phyloP scores from a whole-genome alignment of 768 basidiomycete genomes.

The Crassisporium funariophilum region DNA sequence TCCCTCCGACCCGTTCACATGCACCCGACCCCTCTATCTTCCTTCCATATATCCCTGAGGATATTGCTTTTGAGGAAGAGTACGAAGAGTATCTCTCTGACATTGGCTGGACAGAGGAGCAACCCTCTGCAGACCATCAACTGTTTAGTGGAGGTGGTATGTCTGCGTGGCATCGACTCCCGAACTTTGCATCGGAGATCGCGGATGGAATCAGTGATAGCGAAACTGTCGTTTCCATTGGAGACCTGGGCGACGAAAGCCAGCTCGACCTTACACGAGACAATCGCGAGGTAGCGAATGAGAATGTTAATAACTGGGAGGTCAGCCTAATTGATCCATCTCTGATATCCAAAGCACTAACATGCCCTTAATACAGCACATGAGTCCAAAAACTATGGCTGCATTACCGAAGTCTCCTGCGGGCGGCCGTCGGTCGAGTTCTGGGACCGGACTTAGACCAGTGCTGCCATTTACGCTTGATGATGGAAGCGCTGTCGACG shows the following conservation, averaged over 20 bases:
- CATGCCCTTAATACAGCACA: slow-evolving; percentile 57
- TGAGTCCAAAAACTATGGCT: slow-evolving; percentile 95
- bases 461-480: slow-evolving; percentile 75
- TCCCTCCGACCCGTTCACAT: slow-evolving; percentile 90
- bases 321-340: slow-evolving; percentile 43
- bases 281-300: slow-evolving; percentile 66
- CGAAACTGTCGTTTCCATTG: slow-evolving; percentile 90
- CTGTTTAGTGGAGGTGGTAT: slow-evolving; percentile 30
- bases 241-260: slow-evolving; percentile 82
- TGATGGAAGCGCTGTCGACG: slow-evolving; percentile 72
- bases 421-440: slow-evolving; percentile 78
- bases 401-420: slow-evolving; percentile 91
- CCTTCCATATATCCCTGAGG: slow-evolving; percentile 90
- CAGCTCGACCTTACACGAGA: slow-evolving; percentile 64
- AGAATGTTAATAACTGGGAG: slow-evolving; percentile 96
- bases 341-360: not conserved
- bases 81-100: slow-evolving; percentile 97
- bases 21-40: slow-evolving; percentile 83
- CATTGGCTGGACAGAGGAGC: slow-evolving; percentile 70
- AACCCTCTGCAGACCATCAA: slow-evolving; percentile 25
- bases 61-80: slow-evolving; percentile 93
- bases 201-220: slow-evolving; percentile 91
- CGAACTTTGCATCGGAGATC: slow-evolving; percentile 75
- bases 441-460: slow-evolving; percentile 82
- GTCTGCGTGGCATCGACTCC: slow-evolving; percentile 85